A percentile compares a stretch with the other conserved stretches of the same genome.
Evolutionary conservation across 805 yeast genomes (phyloP).

Genomic region (Candida orba): DNA sequence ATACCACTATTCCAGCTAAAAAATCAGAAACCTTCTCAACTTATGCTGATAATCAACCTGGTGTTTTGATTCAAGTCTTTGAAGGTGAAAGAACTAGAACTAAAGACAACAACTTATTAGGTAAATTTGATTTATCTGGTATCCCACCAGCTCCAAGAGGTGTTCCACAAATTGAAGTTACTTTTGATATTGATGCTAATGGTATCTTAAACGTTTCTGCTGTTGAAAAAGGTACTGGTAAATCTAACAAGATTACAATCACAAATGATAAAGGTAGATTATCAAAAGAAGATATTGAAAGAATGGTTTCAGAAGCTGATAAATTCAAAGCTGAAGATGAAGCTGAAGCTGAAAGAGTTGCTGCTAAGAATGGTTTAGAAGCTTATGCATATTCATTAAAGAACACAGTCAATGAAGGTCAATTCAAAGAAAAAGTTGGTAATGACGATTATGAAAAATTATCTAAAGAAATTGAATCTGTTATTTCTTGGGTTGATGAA

Average conservation of each 20-base stretch:
- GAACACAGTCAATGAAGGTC: slow-evolving; percentile 67
- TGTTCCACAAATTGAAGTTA: slow-evolving; percentile 97
- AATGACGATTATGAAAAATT: slow-evolving; percentile 68
- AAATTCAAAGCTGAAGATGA: slow-evolving; percentile 97
- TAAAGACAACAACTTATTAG: slow-evolving; percentile 93
- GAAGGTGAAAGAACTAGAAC: slow-evolving; percentile 99
- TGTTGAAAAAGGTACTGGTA: slow-evolving; percentile 98
- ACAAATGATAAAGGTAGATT: slow-evolving; percentile 99
- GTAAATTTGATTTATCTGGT: slow-evolving; percentile 94
- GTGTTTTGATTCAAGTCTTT: slow-evolving; percentile 96
- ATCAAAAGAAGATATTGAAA: slow-evolving; percentile 95
- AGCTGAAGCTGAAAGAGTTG: slow-evolving; percentile 86
- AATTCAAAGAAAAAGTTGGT: slow-evolving; percentile 71
- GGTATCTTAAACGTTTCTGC: slow-evolving; percentile 97
- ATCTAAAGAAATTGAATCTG: slow-evolving; percentile 76
- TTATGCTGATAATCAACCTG: slow-evolving; percentile 98
- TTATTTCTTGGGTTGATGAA: slow-evolving; percentile 86
- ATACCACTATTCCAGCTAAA: slow-evolving; percentile 97
- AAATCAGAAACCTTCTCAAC: slow-evolving; percentile 98
- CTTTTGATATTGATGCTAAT: slow-evolving; percentile 94
- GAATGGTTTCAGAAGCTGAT: slow-evolving; percentile 97
- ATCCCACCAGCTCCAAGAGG: slow-evolving; percentile 99
- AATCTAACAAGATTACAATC: slow-evolving; percentile 92
- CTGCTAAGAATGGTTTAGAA: slow-evolving; percentile 93
- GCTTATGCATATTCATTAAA: slow-evolving; percentile 92